Base-by-base conservation (phyloP, 805 yeast genomes). In the Candida pseudoglaebosa region DNA sequence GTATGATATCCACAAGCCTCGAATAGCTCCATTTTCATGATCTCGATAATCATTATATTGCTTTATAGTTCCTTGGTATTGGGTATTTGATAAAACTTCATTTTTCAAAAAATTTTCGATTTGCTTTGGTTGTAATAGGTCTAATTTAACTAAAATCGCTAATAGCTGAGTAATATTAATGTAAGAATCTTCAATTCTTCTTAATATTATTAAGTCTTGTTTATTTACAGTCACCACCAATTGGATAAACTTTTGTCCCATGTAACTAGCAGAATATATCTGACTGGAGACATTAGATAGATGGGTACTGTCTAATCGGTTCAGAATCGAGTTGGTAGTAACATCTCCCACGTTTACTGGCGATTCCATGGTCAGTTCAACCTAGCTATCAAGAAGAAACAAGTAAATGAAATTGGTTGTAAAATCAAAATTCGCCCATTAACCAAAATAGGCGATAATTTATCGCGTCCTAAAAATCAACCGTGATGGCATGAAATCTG, bases 341-440 rank as follows among this genome's bases (percentile, higher is more conserved):
- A 60, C 48, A 47, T 68, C 73, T 34, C 73, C 73, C 13, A 62
- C 51, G 38, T 61, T 49, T 36, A 65, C 50, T 13, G 73, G 73
- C 7, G 72, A 66, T 33, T 68, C 73, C 73, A 68, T 68, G 20
- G 17, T n/a, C n/a, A n/a, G n/a, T n/a, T n/a, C n/a, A n/a, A n/a
- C n/a, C n/a, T n/a, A n/a, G n/a, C n/a, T n/a, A n/a, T n/a, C n/a
- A n/a, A n/a, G n/a, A n/a, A n/a, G n/a, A n/a, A n/a, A n/a, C n/a
- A n/a, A n/a, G n/a, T n/a, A n/a, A n/a, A n/a, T n/a, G n/a, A n/a
- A n/a, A n/a, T n/a, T n/a, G n/a, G n/a, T n/a, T n/a, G n/a, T n/a
- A 28, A n/a, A n/a, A 24, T 30, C 32, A 32, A 20, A 22, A 22
- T 24, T 28, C 13, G 30, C 29, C 20, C 31, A 14, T 28, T 21